Evolutionary conservation across 2,329 filamentous ascomycete species (phyloP).

Genomic region (Ophiosphaerella korrae): DNA sequence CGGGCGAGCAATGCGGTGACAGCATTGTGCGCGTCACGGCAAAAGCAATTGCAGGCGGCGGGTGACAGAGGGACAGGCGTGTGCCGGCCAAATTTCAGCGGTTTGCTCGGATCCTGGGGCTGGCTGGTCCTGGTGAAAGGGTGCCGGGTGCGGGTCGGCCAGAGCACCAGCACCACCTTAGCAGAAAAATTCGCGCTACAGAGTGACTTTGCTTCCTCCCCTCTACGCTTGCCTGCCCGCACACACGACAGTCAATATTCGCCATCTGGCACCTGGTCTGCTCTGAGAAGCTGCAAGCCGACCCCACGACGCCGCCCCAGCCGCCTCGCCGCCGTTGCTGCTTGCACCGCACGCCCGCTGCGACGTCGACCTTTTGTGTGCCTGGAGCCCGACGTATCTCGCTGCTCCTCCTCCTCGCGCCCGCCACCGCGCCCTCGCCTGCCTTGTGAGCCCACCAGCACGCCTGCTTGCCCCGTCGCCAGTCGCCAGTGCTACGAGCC

Average conservation of each 20-base stretch:
- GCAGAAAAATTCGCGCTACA: slow-evolving; percentile 26
- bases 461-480: background rate
- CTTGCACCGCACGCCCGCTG: slow-evolving; percentile 20
- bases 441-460: no score
- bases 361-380: slow-evolving; percentile 19
- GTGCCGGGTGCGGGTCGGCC: slow-evolving; percentile 20
- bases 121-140: slow-evolving; percentile 9
- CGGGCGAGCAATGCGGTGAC: background rate
- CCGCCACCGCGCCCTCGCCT: no score
- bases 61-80: slow-evolving; percentile 1
- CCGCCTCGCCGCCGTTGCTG: slow-evolving; percentile 29
- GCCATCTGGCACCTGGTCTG: slow-evolving; percentile 32
- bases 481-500: background rate
- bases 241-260: slow-evolving; percentile 44
- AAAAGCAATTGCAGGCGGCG: background rate
- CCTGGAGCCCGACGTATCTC: slow-evolving; percentile 34
- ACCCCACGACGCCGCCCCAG: slow-evolving; percentile 34
- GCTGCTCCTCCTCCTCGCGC: slow-evolving; percentile 11
- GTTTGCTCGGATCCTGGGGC: slow-evolving; percentile 20
- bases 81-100: slow-evolving; percentile 8
- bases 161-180: slow-evolving; percentile 20
- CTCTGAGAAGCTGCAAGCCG: slow-evolving; percentile 27
- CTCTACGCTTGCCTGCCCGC: slow-evolving; percentile 32
- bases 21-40: slow-evolving; percentile 3
- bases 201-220: slow-evolving; percentile 27